A percentile compares a stretch with the other conserved stretches of the same genome.
Evolutionary conservation across 2,329 filamentous ascomycete species (phyloP).

Genomic region (Chaetomiaceae sp.): DNA sequence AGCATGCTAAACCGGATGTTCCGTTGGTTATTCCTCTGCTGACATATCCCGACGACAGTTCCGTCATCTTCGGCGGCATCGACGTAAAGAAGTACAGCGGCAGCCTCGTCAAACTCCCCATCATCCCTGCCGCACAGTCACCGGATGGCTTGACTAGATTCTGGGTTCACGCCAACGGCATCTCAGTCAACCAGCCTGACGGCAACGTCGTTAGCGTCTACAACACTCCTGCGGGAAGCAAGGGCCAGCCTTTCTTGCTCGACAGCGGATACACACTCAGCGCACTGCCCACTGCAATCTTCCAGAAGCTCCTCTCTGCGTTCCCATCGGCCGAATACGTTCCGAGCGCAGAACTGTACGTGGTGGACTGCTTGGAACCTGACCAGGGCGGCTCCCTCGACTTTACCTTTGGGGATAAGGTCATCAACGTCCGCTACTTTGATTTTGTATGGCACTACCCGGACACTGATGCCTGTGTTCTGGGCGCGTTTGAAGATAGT

Average conservation of each 20-base stretch:
- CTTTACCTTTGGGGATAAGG: conserved; percentile 3
- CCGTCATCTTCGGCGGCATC: conserved; percentile 51
- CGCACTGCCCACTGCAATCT: conserved; percentile 3
- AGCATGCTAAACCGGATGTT: too few species aligned
- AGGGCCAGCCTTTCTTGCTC: conserved; percentile 4
- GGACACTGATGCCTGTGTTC: conserved; percentile 8
- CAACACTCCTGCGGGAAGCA: background rate
- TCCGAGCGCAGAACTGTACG: background rate
- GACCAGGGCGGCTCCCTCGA: conserved; percentile 1
- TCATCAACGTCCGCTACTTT: conserved; percentile 4
- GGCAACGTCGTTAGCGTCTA: background rate
- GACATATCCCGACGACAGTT: too few species aligned
- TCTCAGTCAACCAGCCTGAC: conserved; percentile 13
- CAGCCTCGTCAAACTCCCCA: conserved; percentile 50
- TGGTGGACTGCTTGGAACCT: conserved; percentile 2
- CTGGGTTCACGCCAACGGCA: conserved; percentile 3
- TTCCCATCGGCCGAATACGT: conserved; percentile 1
- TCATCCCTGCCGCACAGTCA: conserved; percentile 36
- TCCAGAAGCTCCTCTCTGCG: background rate
- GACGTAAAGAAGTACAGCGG: conserved; percentile 54
- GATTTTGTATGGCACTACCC: conserved; percentile 8
- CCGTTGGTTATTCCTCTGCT: too few species aligned
- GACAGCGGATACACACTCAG: conserved; percentile 13
- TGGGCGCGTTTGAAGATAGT: conserved; percentile 19
- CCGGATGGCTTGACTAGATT: background rate